Conservation (phyloP, 2,329 filamentous ascomycete species). For the Arachnomyces sp. region DNA sequence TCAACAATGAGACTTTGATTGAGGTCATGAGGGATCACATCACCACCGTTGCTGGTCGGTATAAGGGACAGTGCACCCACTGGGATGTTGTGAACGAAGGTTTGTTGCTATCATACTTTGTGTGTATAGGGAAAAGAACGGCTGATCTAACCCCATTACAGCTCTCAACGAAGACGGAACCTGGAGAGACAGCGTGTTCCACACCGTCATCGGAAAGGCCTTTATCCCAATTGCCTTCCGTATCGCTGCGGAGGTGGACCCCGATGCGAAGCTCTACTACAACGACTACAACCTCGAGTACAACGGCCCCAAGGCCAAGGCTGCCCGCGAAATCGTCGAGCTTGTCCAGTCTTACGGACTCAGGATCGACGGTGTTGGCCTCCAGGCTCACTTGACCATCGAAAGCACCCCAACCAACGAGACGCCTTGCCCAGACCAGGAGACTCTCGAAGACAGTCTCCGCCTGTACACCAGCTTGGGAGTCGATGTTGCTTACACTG, state of each 20-base stretch:
- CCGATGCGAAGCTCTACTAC: conserved; percentile 39
- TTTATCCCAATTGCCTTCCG: conserved; percentile 41
- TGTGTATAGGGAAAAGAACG: too few relatives aligned
- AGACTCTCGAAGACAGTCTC: neutral
- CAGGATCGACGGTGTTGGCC: conserved; percentile 42
- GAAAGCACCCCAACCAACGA: conserved; percentile 34
- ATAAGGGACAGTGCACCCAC: conserved; percentile 28
- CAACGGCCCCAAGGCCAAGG: conserved; percentile 27
- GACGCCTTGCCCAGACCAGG: neutral
- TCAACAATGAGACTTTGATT: conserved; percentile 52
- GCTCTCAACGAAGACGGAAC: conserved; percentile 43
- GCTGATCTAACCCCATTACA: too few relatives aligned
- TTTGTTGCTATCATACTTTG: neutral
- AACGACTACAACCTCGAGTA: conserved; percentile 39
- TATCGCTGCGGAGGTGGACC: conserved; percentile 51
- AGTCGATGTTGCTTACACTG: conserved; percentile 28
- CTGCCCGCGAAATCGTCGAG: conserved; percentile 30
- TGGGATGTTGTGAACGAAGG: conserved; percentile 23
- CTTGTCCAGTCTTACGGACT: conserved; percentile 29
- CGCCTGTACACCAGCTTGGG: conserved; percentile 19
- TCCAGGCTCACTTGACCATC: conserved; percentile 39
- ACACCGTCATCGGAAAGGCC: conserved; percentile 35
- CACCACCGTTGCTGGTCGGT: conserved; percentile 28
- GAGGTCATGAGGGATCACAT: conserved; percentile 44
- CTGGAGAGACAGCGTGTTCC: conserved; percentile 35